phyloP scores from a whole-genome alignment of 2,329 filamentous ascomycete genomes.

The Trichoderma sp. region DNA sequence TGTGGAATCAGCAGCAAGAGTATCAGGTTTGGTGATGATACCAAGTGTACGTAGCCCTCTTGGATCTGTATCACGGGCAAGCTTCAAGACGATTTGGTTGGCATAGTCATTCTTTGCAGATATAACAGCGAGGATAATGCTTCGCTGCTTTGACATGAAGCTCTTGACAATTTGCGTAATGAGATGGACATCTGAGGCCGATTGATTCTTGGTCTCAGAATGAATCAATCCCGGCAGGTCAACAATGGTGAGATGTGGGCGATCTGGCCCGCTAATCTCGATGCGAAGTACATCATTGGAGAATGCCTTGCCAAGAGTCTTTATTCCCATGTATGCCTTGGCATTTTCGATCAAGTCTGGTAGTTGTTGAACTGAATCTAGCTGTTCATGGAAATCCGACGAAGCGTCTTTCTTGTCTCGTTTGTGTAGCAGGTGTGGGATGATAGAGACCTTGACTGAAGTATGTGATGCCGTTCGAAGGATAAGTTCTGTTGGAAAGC shows the following conservation, averaged over 20 bases:
- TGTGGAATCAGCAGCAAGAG: slow-evolving; percentile 32
- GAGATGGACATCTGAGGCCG: slow-evolving; percentile 41
- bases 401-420: slow-evolving; percentile 17
- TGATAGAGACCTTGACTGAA: slow-evolving; percentile 27
- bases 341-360: slow-evolving; percentile 40
- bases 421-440: slow-evolving; percentile 12
- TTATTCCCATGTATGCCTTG: slow-evolving; percentile 50
- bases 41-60: slow-evolving; percentile 49
- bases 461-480: slow-evolving; percentile 36
- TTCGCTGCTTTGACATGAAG: slow-evolving; percentile 58
- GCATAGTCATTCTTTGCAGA: slow-evolving; percentile 57
- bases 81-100: slow-evolving; percentile 55
- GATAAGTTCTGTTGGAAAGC: slow-evolving; percentile 55
- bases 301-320: slow-evolving; percentile 38
- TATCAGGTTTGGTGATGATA: slow-evolving; percentile 58
- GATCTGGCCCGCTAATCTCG: slow-evolving; percentile 47
- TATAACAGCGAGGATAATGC: slow-evolving; percentile 60
- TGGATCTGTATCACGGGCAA: slow-evolving; percentile 34
- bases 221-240: slow-evolving; percentile 59
- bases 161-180: slow-evolving; percentile 48
- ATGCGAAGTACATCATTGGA: slow-evolving; percentile 49
- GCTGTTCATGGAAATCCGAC: slow-evolving; percentile 15
- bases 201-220: slow-evolving; percentile 46
- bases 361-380: neutral
- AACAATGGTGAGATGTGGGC: slow-evolving; percentile 57